Conservation (phyloP, 2,329 filamentous ascomycete genomes). For the Botrytis sinoallii region DNA sequence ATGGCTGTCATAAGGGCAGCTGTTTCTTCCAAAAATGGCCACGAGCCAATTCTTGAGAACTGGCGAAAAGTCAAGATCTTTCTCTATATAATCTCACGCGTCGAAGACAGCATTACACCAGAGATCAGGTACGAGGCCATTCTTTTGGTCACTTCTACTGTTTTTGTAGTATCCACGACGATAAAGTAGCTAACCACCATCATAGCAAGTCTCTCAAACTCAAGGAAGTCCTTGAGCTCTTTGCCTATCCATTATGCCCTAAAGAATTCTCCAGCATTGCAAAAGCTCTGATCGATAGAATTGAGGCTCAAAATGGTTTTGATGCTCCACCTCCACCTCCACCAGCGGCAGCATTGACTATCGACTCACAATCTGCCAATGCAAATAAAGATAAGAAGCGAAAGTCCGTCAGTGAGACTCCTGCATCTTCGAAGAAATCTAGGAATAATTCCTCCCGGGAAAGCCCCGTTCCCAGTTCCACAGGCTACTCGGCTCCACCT, state of each 20-base stretch:
- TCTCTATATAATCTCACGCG: background rate
- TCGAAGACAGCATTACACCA: background rate
- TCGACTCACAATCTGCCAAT: background rate
- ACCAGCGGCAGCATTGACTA: background rate
- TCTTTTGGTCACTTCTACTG: background rate
- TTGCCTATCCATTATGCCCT: background rate
- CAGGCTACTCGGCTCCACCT: background rate
- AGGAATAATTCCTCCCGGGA: background rate
- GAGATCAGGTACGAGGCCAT: background rate
- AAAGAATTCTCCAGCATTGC: background rate
- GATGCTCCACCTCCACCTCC: background rate
- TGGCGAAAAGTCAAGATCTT: background rate
- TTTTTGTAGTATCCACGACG: background rate
- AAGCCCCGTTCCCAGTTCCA: background rate
- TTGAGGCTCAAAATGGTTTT: conserved; percentile 1
- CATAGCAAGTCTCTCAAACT: background rate
- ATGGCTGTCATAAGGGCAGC: accelerated
- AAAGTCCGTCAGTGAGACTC: background rate
- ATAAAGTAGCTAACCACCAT: background rate
- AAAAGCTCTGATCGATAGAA: background rate
- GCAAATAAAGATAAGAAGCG: background rate
- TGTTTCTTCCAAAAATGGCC: background rate
- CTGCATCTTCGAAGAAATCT: background rate
- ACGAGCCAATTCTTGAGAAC: background rate
- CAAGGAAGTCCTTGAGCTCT: background rate